These are phyloP conservation scores for Cryptococcus sp. DNA, from an alignment of 1,284 basidiomycete genomes.

Conservation along the genomic window DNA sequence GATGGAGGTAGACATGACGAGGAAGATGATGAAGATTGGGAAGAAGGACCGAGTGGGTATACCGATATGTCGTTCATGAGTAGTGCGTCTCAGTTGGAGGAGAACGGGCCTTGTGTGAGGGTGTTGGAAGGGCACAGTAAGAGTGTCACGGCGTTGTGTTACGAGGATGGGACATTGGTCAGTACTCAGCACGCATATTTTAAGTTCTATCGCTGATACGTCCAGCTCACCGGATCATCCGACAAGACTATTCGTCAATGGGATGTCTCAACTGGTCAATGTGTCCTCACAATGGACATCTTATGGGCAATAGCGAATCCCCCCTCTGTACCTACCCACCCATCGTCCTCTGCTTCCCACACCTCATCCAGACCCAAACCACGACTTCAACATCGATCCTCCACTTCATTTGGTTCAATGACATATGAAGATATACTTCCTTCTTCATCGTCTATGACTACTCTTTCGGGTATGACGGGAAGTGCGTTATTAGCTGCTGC, in stretches of 20 bases:
- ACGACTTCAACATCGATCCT: constrained; percentile 36
- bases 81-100: constrained; percentile 16
- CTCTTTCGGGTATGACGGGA: constrained; percentile 33
- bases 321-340: constrained; percentile 50
- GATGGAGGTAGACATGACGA: constrained; percentile 16
- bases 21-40: constrained; percentile 25
- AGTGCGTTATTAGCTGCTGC: constrained; percentile 50
- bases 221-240: constrained; percentile 87
- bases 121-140: constrained; percentile 87
- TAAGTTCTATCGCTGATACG: neutral
- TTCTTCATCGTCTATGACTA: constrained; percentile 28
- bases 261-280: constrained; percentile 96
- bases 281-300: constrained; percentile 99
- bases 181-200: constrained; percentile 22
- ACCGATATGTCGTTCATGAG: constrained; percentile 9
- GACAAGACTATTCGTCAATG: constrained; percentile 98
- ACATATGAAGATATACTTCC: constrained; percentile 51
- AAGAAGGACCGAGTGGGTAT: constrained; percentile 28
- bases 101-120: constrained; percentile 64
- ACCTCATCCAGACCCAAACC: constrained; percentile 25
- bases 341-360: constrained; percentile 13
- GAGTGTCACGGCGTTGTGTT: constrained; percentile 86
- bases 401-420: constrained; percentile 40
- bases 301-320: constrained; percentile 98
- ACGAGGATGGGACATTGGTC: constrained; percentile 88